A percentile compares a stretch with the other conserved stretches of the same genome.
Evolutionary conservation across 2,329 filamentous ascomycete genomes (phyloP).

Genomic region (Thermomyces lanuginosus): DNA sequence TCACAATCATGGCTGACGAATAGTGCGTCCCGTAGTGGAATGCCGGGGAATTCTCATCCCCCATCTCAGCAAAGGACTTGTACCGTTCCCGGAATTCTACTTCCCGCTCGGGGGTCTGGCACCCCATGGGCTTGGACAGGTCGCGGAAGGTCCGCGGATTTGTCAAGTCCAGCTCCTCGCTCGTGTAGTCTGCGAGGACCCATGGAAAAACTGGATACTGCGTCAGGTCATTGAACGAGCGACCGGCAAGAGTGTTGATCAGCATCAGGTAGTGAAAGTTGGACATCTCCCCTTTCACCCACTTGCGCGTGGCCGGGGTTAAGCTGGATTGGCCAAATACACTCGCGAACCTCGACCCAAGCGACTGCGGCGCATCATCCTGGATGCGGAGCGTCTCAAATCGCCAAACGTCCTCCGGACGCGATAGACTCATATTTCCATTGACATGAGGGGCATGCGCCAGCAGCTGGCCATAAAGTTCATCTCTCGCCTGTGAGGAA

Average conservation of each 20-base stretch:
- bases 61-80: constrained; percentile 77
- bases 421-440: constrained; percentile 50
- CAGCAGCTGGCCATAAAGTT: constrained; percentile 60
- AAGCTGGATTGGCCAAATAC: constrained; percentile 73
- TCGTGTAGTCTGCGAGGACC: constrained; percentile 91
- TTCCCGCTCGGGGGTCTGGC: constrained; percentile 61
- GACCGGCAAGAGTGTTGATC: constrained; percentile 89
- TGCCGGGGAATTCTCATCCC: constrained; percentile 54
- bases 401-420: constrained; percentile 80
- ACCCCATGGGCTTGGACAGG: constrained; percentile 89
- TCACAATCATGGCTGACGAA: constrained; percentile 97
- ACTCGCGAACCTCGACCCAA: constrained; percentile 80
- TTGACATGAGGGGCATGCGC: constrained; percentile 66
- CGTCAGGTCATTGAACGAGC: constrained; percentile 94
- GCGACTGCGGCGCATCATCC: constrained; percentile 45
- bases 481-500: constrained; percentile 56
- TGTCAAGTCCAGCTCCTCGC: constrained; percentile 73
- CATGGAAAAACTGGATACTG: constrained; percentile 98
- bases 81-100: constrained; percentile 71
- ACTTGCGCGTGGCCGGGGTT: constrained; percentile 72
- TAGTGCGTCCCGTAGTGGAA: constrained; percentile 99
- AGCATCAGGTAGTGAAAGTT: constrained; percentile 99
- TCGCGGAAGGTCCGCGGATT: constrained; percentile 79
- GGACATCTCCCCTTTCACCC: constrained; percentile 87
- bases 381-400: constrained; percentile 64